Evolutionary conservation across 305 asterid species (phyloP).

Genomic region (Vinca major): DNA sequence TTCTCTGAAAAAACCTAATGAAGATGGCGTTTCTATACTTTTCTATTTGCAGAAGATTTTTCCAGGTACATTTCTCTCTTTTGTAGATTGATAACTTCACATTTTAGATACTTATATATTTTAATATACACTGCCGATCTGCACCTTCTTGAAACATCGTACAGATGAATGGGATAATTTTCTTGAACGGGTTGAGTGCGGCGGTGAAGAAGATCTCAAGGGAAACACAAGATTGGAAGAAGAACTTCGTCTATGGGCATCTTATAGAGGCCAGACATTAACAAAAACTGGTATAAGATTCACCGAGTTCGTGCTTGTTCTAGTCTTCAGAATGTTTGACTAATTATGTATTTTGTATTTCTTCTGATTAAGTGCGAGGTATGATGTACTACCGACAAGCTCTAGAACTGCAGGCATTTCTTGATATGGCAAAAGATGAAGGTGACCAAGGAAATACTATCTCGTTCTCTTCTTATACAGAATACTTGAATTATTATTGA

Average conservation of each 20-base stretch:
- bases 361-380: conserved; percentile 60
- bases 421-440: conserved; percentile 96
- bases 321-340: neutral
- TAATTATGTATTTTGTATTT: neutral
- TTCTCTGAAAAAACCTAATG: conserved; percentile 68
- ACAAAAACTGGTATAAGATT: conserved; percentile 70
- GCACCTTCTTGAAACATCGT: conserved; percentile 15
- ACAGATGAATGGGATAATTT: conserved; percentile 96
- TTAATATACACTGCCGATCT: conserved; percentile 12
- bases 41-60: conserved; percentile 89
- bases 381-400: conserved; percentile 99
- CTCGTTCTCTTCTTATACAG: conserved; percentile 10
- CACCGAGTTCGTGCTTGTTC: conserved; percentile 9
- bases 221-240: conserved; percentile 53
- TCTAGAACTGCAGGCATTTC: conserved; percentile 95
- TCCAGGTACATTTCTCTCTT: conserved; percentile 52
- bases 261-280: conserved; percentile 97
- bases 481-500: conserved; percentile 13
- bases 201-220: conserved; percentile 70
- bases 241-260: conserved; percentile 93
- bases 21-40: conserved; percentile 94
- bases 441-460: conserved; percentile 35
- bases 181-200: conserved; percentile 66
- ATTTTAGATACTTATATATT: conserved; percentile 3
- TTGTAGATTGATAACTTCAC: neutral